Evolutionary conservation across 2,329 filamentous ascomycete species (phyloP), one percentile per base, ranked within the genome.

Genomic region (Phyllosticta citriasiana): DNA sequence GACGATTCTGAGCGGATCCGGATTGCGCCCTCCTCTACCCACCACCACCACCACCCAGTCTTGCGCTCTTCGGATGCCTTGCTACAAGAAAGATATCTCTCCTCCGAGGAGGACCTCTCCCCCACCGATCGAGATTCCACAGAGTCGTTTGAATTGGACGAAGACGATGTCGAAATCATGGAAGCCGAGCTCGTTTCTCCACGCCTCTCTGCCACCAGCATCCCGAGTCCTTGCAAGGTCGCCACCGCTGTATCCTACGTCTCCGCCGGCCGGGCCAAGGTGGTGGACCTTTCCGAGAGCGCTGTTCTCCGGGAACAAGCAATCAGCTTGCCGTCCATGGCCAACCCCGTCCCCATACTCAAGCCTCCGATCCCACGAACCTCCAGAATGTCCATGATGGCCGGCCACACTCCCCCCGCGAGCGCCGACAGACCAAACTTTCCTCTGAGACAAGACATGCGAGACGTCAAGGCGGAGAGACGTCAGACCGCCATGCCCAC

Each of bases 91-190:
- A 68, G 71, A 22, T 75, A 75, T 62, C 68, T 74, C 50, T 74
- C 72, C 5, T 73, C 71, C 57, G 73, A 75, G 57, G 73, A 75
- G 59, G 71, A 73, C 61, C 67, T 74, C 10, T 73, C 70, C 5
- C 71, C 72, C 9, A 69, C 70, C 63, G 72, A 72, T 60, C 67
- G 56, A 47, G 68, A 65, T 56, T 69, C 67, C 0, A 71, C 64
- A 3, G 68, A 69, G 24, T 67, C 71, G 53, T 67, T 71, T 55
- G 71, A 74, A 33, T 69, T 7, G 50, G 68, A 58, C 24, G 55
- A 53, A 8, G 56, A 59, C 16, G 40, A n/a, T 14, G 57, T 57
- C 35, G 30, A 55, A 35, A 62, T 59, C 50, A 51, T 60, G 57
- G 56, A 59, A 27, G 61, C 53, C n/a, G 40, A 27, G 14, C 25